phyloP scores from a whole-genome alignment of 179 eudicot species.

The Silene coronaria region DNA sequence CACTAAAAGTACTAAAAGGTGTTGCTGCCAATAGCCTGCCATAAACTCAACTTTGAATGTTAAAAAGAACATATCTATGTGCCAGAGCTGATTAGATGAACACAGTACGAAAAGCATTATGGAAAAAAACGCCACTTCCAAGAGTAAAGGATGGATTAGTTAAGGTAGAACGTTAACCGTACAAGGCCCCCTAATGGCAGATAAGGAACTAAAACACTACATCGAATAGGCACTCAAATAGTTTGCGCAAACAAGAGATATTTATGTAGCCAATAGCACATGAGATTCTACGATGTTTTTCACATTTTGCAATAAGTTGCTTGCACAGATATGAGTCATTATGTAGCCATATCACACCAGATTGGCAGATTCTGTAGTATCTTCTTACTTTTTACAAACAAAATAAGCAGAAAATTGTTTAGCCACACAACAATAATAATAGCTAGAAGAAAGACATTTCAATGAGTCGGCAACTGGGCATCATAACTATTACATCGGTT shows the following conservation, averaged over 20 bases:
- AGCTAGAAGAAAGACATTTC: constrained; percentile 5
- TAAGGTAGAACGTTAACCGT: neutral
- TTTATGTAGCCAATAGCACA: neutral
- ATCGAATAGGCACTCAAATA: neutral
- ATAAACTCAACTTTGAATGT: neutral
- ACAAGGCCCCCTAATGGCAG: neutral
- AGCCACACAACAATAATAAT: neutral
- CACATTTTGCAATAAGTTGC: neutral
- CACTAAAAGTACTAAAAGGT: neutral
- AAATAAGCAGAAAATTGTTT: neutral
- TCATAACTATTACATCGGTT: neutral
- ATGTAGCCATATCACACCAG: neutral
- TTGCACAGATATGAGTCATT: neutral
- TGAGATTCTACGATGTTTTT: neutral
- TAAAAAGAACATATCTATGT: neutral
- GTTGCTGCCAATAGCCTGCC: neutral
- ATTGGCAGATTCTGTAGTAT: no score
- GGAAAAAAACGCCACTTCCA: neutral
- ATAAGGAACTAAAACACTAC: neutral
- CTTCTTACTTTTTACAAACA: no score
- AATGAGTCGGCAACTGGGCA: neutral
- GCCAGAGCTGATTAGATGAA: neutral
- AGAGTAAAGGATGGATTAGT: neutral
- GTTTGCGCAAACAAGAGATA: neutral
- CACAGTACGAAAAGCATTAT: neutral